phyloP scores from a whole-genome alignment of 2,329 filamentous ascomycete species.

The Xylariales sp. region DNA sequence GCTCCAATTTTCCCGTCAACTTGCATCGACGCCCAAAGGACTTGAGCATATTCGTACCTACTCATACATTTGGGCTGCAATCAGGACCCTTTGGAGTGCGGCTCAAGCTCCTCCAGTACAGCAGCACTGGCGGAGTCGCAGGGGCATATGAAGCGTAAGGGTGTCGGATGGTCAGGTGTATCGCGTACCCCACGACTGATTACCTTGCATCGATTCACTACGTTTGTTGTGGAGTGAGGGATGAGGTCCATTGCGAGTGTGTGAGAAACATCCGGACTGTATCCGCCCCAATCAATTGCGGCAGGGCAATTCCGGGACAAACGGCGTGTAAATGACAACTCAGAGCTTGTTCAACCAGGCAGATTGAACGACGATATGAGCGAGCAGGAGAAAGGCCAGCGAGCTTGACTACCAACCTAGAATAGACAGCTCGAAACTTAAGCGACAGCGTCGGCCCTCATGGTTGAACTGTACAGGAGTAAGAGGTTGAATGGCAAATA shows the following conservation, averaged over 20 bases:
- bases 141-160: too few relatives aligned
- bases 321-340: not conserved
- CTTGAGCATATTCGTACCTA: constrained; percentile 2
- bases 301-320: not conserved
- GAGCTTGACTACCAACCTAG: too few relatives aligned
- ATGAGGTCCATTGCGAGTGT: not conserved
- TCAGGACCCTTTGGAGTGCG: not conserved
- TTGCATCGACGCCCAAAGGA: constrained; percentile 8
- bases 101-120: constrained; percentile 3
- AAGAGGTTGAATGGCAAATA: too few relatives aligned
- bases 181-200: too few relatives aligned
- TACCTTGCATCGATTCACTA: too few relatives aligned
- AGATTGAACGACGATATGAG: too few relatives aligned
- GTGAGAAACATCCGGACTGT: not conserved
- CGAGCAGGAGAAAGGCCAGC: too few relatives aligned
- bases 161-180: too few relatives aligned
- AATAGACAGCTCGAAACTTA: too few relatives aligned
- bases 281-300: not conserved
- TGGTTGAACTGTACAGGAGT: too few relatives aligned
- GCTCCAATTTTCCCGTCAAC: not conserved
- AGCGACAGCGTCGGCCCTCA: too few relatives aligned
- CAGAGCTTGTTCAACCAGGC: not conserved
- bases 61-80: constrained; percentile 7
- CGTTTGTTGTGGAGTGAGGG: constrained; percentile 5
- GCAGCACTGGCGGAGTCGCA: not conserved